A percentile compares a stretch with the other conserved stretches of the same genome.
phyloP scores from a whole-genome alignment of 352 stramenopile genomes.

The Phytophthora rubi region DNA sequence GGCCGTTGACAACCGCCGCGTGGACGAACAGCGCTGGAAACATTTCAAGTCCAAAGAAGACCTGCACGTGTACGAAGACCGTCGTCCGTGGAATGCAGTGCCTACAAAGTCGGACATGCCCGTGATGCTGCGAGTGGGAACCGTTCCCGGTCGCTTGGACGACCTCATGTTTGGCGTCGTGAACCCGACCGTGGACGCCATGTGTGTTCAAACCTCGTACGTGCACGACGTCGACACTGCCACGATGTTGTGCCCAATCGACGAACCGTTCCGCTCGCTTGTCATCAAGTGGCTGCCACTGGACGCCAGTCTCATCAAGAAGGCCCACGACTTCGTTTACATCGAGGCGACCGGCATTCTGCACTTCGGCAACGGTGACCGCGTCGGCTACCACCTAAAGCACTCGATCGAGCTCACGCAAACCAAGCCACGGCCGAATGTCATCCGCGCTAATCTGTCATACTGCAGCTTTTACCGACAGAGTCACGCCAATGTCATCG shows the following conservation, averaged over 20 bases:
- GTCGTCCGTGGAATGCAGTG: background rate
- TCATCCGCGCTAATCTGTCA: conserved; percentile 51
- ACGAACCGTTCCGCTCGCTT: conserved; percentile 35
- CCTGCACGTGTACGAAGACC: conserved; percentile 55
- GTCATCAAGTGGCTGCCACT: conserved; percentile 46
- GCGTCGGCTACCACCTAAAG: conserved; percentile 30
- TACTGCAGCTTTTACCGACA: conserved; percentile 56
- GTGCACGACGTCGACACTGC: conserved; percentile 31
- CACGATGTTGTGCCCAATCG: conserved; percentile 35
- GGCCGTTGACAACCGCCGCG: conserved; percentile 26
- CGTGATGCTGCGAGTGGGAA: conserved; percentile 33
- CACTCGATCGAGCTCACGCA: conserved; percentile 29
- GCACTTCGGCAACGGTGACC: conserved; percentile 32
- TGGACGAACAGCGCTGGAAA: conserved; percentile 51
- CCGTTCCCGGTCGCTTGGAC: conserved; percentile 26
- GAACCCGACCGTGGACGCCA: conserved; percentile 34
- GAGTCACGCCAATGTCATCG: conserved; percentile 40
- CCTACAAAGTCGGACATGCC: conserved; percentile 9
- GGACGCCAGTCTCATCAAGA: conserved; percentile 35
- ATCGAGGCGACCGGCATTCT: conserved; percentile 33
- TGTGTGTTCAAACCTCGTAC: conserved; percentile 45
- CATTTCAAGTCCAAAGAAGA: conserved; percentile 49
- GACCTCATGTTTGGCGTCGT: conserved; percentile 48
- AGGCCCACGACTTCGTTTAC: conserved; percentile 54
- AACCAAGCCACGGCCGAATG: conserved; percentile 34